Conservation (phyloP, 2,329 filamentous ascomycete species). For the Paecilomyces sp. region DNA sequence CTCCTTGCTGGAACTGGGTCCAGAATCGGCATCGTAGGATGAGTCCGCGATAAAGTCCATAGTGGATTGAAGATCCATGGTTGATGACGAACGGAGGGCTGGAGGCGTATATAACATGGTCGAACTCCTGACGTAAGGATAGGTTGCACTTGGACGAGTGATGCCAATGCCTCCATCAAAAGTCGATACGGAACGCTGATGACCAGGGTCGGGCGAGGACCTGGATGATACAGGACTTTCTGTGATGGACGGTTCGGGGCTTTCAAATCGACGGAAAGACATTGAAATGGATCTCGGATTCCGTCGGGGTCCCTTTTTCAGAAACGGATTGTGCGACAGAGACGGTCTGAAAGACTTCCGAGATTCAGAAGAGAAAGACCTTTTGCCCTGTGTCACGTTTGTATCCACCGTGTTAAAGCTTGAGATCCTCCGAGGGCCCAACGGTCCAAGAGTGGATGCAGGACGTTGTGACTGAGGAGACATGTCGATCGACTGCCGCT, state of each 20-base stretch:
- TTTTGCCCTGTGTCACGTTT: not conserved
- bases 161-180: not conserved
- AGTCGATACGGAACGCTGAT: not conserved
- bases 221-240: not conserved
- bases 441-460: not conserved
- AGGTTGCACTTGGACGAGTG: not conserved
- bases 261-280: not conserved
- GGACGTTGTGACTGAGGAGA: not conserved
- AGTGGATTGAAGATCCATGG: not conserved
- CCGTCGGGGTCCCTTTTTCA: not conserved
- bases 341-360: not conserved
- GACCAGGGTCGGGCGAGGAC: not conserved
- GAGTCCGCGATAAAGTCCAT: not conserved
- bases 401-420: not conserved
- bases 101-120: not conserved
- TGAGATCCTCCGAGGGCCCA: not conserved
- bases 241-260: not conserved
- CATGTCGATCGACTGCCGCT: slow-evolving; percentile 6
- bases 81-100: not conserved
- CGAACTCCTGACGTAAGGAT: not conserved
- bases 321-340: not conserved
- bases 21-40: not conserved
- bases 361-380: not conserved
- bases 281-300: not conserved
- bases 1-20: not conserved